A percentile compares a stretch with the other conserved stretches of the same genome.
phyloP scores from a whole-genome alignment of 164 flowering plant species.

The Macadamia integrifolia region DNA sequence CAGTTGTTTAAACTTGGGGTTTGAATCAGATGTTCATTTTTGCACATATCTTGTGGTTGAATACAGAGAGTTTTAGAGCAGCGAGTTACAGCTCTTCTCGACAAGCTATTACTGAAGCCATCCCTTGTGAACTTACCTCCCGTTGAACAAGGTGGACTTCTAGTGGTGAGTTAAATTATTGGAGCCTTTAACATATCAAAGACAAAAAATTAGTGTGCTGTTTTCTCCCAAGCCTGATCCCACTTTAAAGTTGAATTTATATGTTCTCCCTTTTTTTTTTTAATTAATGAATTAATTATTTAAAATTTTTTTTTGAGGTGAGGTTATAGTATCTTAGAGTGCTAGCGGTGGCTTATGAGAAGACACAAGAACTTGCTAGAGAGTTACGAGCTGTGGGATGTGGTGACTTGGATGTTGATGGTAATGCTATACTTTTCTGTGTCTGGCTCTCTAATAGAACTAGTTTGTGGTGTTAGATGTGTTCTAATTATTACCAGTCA shows the following conservation, averaged over 20 bases:
- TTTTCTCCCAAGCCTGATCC: slow-evolving; percentile 6
- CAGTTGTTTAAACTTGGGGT: not conserved
- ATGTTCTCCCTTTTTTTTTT: slow-evolving; percentile 21
- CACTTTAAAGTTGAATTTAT: slow-evolving; percentile 4
- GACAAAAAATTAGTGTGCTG: slow-evolving; percentile 4
- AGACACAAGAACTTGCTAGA: slow-evolving; percentile 90
- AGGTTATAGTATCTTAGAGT: slow-evolving; percentile 84
- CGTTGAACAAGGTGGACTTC: slow-evolving; percentile 83
- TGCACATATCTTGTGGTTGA: slow-evolving; percentile 8
- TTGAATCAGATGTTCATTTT: not conserved
- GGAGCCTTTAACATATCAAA: not conserved
- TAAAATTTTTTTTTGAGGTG: slow-evolving; percentile 15
- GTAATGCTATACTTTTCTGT: slow-evolving; percentile 28
- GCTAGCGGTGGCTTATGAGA: slow-evolving; percentile 94
- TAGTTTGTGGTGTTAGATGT: too few species aligned
- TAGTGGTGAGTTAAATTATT: slow-evolving; percentile 58
- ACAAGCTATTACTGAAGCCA: slow-evolving; percentile 82
- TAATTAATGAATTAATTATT: too few species aligned
- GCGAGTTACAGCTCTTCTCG: slow-evolving; percentile 81
- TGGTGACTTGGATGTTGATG: slow-evolving; percentile 99
- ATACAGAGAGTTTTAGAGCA: slow-evolving; percentile 91
- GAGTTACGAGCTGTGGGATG: slow-evolving; percentile 88
- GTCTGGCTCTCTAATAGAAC: not conserved
- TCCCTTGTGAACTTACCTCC: slow-evolving; percentile 84
- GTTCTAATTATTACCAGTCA: too few species aligned